Percentiles rank a stretch among this genome's conserved stretches.
Conservation (phyloP, 768 basidiomycete genomes). For the Termitomyces sp. region DNA sequence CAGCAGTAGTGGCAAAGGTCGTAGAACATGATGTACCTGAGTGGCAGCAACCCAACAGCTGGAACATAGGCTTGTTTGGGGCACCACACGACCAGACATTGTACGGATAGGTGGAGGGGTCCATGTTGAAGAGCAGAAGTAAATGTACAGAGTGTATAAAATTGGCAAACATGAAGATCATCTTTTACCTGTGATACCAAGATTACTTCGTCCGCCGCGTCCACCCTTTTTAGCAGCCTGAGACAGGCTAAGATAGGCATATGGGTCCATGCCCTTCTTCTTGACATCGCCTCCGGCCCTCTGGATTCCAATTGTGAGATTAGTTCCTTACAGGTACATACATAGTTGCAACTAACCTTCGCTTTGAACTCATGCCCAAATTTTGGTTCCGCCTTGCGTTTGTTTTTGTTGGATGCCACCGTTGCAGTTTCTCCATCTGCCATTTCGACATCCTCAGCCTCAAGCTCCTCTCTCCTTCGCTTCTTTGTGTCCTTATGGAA, state of each 20-base stretch:
- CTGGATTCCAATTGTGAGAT: constrained; percentile 40
- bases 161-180: constrained; percentile 25
- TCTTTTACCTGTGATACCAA: constrained; percentile 64
- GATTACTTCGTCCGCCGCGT: constrained; percentile 30
- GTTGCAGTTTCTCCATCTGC: constrained; percentile 57
- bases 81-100: constrained; percentile 69
- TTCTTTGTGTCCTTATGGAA: constrained; percentile 99
- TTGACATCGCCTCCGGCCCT: constrained; percentile 95
- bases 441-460: constrained; percentile 71
- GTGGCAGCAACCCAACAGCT: constrained; percentile 68
- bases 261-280: constrained; percentile 84
- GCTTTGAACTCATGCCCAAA: constrained; percentile 93
- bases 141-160: constrained; percentile 10
- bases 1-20: constrained; percentile 48
- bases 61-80: constrained; percentile 68
- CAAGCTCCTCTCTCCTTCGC: constrained; percentile 68
- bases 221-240: constrained; percentile 74
- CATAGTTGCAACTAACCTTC: constrained; percentile 58
- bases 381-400: constrained; percentile 44
- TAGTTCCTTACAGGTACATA: constrained; percentile 3
- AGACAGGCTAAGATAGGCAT: constrained; percentile 83
- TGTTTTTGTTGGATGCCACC: constrained; percentile 46
- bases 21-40: constrained; percentile 34
- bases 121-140: neutral
- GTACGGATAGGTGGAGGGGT: constrained; percentile 46